These are phyloP conservation scores for Strobilomyces confusus DNA, from an alignment of 768 basidiomycete genomes.

Conservation along the genomic window DNA sequence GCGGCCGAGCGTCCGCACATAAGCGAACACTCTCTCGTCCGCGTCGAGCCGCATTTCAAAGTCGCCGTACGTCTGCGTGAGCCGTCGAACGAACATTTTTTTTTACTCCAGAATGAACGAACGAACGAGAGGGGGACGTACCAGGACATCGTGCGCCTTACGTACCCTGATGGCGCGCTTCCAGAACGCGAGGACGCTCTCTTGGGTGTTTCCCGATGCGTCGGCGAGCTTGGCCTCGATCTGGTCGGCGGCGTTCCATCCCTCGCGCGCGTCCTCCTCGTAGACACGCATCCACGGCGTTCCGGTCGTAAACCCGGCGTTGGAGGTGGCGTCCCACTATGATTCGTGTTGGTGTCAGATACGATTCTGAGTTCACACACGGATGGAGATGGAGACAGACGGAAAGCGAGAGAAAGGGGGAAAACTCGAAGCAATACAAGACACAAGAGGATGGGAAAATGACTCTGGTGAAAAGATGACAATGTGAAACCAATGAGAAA, in stretches of 20 bases:
- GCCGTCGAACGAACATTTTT: neutral
- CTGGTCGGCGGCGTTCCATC: conserved; percentile 46
- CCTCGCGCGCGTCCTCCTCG: conserved; percentile 49
- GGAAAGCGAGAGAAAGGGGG: neutral
- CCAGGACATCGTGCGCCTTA: conserved; percentile 51
- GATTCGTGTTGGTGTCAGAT: neutral
- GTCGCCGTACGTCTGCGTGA: conserved; percentile 52
- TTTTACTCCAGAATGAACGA: too few relatives aligned
- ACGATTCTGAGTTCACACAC: neutral
- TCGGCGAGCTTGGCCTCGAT: neutral
- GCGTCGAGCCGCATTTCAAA: conserved; percentile 46
- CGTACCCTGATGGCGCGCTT: conserved; percentile 50
- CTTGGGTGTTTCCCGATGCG: neutral
- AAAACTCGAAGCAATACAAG: neutral
- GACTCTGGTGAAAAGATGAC: neutral
- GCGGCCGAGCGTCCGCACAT: conserved; percentile 38
- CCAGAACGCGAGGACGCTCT: conserved; percentile 62
- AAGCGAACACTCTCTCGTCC: conserved; percentile 54
- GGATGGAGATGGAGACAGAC: neutral
- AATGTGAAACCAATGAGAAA: neutral
- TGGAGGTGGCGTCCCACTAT: conserved; percentile 52
- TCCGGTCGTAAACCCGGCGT: conserved; percentile 64
- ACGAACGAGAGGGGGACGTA: conserved; percentile 32
- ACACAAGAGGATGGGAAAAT: neutral
- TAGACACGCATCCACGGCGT: conserved; percentile 75